Evolutionary conservation across 768 basidiomycete genomes (phyloP).

Genomic region (Zangia roseola): DNA sequence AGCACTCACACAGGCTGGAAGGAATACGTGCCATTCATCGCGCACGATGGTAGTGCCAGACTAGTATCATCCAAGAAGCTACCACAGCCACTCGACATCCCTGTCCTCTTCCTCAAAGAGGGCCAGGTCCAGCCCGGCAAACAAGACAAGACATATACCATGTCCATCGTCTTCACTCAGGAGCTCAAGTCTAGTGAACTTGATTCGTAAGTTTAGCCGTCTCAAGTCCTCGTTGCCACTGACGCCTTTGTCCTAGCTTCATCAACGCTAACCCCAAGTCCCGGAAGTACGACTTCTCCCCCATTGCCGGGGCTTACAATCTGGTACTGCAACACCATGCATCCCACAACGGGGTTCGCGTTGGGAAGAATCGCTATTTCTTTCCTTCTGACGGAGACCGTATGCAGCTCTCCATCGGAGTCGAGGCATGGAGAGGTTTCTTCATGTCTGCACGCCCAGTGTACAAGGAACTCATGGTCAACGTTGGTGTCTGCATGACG

Average conservation of each 20-base stretch:
- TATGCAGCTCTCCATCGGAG: slow-evolving; percentile 34
- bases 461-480: slow-evolving; percentile 50
- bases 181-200: slow-evolving; percentile 33
- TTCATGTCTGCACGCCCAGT: slow-evolving; percentile 51
- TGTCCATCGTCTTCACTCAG: slow-evolving; percentile 34
- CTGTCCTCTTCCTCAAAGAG: slow-evolving; percentile 40
- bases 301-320: slow-evolving; percentile 47
- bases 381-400: slow-evolving; percentile 34
- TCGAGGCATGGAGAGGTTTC: slow-evolving; percentile 49
- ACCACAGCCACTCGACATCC: slow-evolving; percentile 35
- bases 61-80: slow-evolving; percentile 41
- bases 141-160: slow-evolving; percentile 35
- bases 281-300: slow-evolving; percentile 41
- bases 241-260: slow-evolving; percentile 31
- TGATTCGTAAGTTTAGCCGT: slow-evolving; percentile 29
- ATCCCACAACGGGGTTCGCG: slow-evolving; percentile 42
- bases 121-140: slow-evolving; percentile 35
- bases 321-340: slow-evolving; percentile 46
- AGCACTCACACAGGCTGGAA: slow-evolving; percentile 37
- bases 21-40: slow-evolving; percentile 31
- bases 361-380: slow-evolving; percentile 53
- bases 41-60: slow-evolving; percentile 43
- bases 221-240: background rate
- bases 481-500: slow-evolving; percentile 53
- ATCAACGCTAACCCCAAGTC: slow-evolving; percentile 37